These are phyloP conservation scores for Pestalotiopsis sp. DNA, from an alignment of 2,329 filamentous ascomycete genomes.

Conservation along the genomic window DNA sequence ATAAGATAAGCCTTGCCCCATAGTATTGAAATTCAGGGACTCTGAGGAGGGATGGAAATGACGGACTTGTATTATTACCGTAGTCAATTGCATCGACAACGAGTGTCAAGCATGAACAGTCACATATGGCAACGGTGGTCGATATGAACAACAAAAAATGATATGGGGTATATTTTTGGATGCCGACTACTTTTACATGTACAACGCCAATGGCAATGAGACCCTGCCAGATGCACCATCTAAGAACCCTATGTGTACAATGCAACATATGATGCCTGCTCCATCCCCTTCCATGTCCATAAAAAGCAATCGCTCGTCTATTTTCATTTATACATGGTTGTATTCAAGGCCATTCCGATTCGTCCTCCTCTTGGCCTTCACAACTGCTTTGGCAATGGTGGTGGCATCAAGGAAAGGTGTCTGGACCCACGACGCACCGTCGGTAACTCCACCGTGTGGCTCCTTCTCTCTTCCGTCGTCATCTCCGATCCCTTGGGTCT, in stretches of 20 bases:
- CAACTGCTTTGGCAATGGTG: background rate
- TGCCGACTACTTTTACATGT: background rate
- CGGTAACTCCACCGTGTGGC: conserved; percentile 28
- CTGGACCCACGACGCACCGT: conserved; percentile 10
- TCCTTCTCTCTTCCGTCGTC: conserved; percentile 20
- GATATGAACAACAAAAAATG: background rate
- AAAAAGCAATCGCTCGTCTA: background rate
- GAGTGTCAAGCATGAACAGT: background rate
- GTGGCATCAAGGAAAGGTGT: background rate
- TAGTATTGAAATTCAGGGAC: background rate
- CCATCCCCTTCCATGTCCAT: background rate
- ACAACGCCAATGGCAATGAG: background rate
- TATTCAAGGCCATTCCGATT: background rate
- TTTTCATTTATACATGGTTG: background rate
- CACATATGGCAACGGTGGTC: background rate
- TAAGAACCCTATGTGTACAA: background rate
- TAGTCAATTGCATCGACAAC: background rate
- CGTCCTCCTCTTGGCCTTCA: background rate
- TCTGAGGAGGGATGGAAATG: background rate
- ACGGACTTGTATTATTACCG: background rate
- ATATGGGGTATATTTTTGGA: background rate
- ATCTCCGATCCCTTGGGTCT: conserved; percentile 19
- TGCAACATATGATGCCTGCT: background rate
- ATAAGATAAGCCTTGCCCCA: background rate
- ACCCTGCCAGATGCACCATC: background rate